These are phyloP conservation scores for Nitzschia palea DNA, from an alignment of 108 stramenopile species.

Conservation along the genomic window DNA sequence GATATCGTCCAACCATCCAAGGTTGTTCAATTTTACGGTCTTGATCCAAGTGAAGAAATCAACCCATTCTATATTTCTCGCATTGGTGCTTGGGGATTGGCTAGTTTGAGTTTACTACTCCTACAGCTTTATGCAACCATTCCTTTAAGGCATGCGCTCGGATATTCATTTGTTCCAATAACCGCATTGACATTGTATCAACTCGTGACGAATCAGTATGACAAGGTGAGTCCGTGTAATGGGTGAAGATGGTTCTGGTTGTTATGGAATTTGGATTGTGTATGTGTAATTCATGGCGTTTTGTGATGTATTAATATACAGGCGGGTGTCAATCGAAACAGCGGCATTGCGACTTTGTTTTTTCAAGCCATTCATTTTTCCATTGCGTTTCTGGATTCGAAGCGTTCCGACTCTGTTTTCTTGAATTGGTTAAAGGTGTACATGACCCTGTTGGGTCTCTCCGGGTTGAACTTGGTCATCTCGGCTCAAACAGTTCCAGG, in stretches of 20 bases:
- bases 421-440: neutral
- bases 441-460: neutral
- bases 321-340: conserved; percentile 10
- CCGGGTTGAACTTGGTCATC: neutral
- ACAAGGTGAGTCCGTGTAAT: neutral
- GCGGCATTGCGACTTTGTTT: neutral
- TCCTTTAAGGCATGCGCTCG: neutral
- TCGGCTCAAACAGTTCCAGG: conserved; percentile 6
- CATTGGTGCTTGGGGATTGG: neutral
- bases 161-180: neutral
- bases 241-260: neutral
- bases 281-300: neutral
- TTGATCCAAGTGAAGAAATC: neutral
- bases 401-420: neutral
- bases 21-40: neutral
- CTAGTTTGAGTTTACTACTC: neutral
- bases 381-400: neutral
- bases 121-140: neutral
- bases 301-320: neutral
- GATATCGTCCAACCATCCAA: conserved; percentile 3
- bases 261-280: neutral
- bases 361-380: neutral
- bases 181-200: conserved; percentile 1
- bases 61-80: conserved; percentile 1
- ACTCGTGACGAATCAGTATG: neutral